Evolutionary conservation across 129 eudicot genomes (phyloP).

Genomic region (Ambrosia trifida): DNA sequence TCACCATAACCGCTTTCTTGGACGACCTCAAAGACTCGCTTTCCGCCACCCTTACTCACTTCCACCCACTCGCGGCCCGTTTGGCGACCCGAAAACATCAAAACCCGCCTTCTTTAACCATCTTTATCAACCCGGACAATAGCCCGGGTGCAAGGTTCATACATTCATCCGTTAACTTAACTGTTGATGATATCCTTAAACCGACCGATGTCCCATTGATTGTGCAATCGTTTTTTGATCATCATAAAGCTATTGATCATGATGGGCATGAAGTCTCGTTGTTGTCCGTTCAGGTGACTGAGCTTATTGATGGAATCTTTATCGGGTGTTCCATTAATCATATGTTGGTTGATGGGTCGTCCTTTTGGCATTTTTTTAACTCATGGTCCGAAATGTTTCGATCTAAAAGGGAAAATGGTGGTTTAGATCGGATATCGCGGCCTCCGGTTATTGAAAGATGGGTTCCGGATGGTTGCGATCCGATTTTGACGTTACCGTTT

Average conservation of each 20-base stretch:
- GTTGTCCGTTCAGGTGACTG: conserved; percentile 56
- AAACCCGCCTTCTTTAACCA: conserved; percentile 31
- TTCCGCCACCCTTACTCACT: conserved; percentile 51
- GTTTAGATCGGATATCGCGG: conserved; percentile 23
- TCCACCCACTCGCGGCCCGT: conserved; percentile 67
- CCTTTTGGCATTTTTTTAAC: conserved; percentile 70
- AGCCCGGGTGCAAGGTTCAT: conserved; percentile 66
- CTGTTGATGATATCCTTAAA: conserved; percentile 37
- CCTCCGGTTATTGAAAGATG: conserved; percentile 50
- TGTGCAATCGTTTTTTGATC: conserved; percentile 62
- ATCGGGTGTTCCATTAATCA: conserved; percentile 64
- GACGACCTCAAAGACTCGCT: conserved; percentile 54
- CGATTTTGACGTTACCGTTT: conserved; percentile 48
- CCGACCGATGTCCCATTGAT: conserved; percentile 52
- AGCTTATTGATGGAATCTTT: conserved; percentile 60
- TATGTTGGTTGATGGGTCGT: conserved; percentile 54
- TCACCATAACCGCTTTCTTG: conserved; percentile 30
- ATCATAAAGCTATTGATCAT: conserved; percentile 44
- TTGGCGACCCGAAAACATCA: conserved; percentile 36
- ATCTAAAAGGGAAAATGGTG: neutral
- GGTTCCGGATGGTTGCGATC: conserved; percentile 52
- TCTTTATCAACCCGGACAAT: conserved; percentile 39
- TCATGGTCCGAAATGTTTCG: conserved; percentile 38
- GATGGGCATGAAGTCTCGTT: conserved; percentile 51
- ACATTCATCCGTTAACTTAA: conserved; percentile 38